Percentiles rank a stretch among this genome's conserved stretches.
Conservation (phyloP, 2,329 filamentous ascomycete species). For the Byssochlamys sp. region DNA sequence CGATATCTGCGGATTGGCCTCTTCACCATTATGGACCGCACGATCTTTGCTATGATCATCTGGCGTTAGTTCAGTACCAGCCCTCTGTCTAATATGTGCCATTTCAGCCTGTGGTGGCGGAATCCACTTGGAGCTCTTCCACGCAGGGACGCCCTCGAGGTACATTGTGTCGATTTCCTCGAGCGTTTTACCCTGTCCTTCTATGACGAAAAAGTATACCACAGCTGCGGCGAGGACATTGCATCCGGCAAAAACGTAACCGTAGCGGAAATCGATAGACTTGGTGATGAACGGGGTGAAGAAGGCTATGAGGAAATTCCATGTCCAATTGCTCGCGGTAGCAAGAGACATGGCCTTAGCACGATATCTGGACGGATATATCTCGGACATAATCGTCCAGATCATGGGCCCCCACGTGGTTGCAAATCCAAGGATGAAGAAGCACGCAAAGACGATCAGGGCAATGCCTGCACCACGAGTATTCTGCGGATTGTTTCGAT, state of each 20-base stretch:
- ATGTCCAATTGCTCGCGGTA: slow-evolving; percentile 70
- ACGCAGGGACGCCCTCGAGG: slow-evolving; percentile 53
- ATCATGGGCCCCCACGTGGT: slow-evolving; percentile 58
- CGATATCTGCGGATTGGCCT: not conserved
- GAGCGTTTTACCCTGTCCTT: slow-evolving; percentile 61
- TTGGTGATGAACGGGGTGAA: slow-evolving; percentile 71
- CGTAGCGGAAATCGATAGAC: slow-evolving; percentile 64
- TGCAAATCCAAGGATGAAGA: slow-evolving; percentile 66
- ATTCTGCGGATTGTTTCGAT: slow-evolving; percentile 29
- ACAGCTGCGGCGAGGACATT: slow-evolving; percentile 55
- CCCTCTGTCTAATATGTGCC: not conserved
- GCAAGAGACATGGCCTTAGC: slow-evolving; percentile 69
- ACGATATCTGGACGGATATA: slow-evolving; percentile 43
- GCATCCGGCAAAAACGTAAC: slow-evolving; percentile 68
- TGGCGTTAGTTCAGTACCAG: not conserved
- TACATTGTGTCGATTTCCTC: slow-evolving; percentile 79
- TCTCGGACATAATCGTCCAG: slow-evolving; percentile 37
- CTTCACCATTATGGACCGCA: not conserved
- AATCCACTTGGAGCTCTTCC: slow-evolving; percentile 48
- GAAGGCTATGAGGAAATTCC: slow-evolving; percentile 68
- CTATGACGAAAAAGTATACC: slow-evolving; percentile 70
- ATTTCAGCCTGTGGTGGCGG: slow-evolving; percentile 14
- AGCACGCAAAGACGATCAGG: slow-evolving; percentile 63
- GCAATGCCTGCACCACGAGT: slow-evolving; percentile 49
- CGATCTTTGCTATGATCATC: not conserved